Evolutionary conservation across 495 filamentous ascomycete genomes (phyloP).

Genomic region (Venustampulla echinocandica): DNA sequence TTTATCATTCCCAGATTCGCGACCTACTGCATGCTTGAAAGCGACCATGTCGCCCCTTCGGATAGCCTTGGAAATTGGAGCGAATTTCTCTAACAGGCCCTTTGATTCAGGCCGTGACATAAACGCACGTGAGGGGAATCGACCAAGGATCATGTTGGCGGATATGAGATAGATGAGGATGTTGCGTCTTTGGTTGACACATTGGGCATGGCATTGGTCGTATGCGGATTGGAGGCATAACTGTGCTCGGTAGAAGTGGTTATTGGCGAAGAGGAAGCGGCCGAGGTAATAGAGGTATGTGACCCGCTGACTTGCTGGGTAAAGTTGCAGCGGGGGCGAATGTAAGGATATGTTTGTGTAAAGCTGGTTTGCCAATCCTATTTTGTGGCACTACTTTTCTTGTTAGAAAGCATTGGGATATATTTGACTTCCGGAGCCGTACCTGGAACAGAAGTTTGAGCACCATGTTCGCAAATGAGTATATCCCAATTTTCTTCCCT

Average conservation of each 20-base stretch:
- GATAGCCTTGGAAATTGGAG: constrained; percentile 66
- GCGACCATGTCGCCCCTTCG: constrained; percentile 66
- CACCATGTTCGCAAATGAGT: constrained; percentile 83
- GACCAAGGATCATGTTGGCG: constrained; percentile 74
- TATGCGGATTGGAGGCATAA: constrained; percentile 71
- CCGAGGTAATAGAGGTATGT: constrained; percentile 94
- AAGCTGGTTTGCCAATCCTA: constrained; percentile 66
- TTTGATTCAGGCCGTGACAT: constrained; percentile 63
- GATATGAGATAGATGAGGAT: constrained; percentile 83
- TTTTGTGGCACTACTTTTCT: constrained; percentile 46
- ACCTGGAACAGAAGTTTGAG: constrained; percentile 83
- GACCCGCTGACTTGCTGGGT: constrained; percentile 80
- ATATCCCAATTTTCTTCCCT: constrained; percentile 80
- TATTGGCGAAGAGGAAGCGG: constrained; percentile 75
- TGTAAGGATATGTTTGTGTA: constrained; percentile 81
- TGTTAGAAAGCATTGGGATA: constrained; percentile 2
- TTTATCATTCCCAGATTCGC: constrained; percentile 32
- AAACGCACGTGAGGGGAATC: constrained; percentile 63
- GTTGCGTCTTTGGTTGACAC: constrained; percentile 60
- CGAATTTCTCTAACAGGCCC: constrained; percentile 61
- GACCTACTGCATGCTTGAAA: constrained; percentile 58
- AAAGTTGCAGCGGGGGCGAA: constrained; percentile 67
- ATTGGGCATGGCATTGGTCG: constrained; percentile 59
- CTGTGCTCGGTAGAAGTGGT: constrained; percentile 67
- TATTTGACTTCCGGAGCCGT: constrained; percentile 9